A percentile compares a stretch with the other conserved stretches of the same genome.
Conservation (phyloP, 192 early-diverging fungal genomes). For the Spinellus fusiger region DNA sequence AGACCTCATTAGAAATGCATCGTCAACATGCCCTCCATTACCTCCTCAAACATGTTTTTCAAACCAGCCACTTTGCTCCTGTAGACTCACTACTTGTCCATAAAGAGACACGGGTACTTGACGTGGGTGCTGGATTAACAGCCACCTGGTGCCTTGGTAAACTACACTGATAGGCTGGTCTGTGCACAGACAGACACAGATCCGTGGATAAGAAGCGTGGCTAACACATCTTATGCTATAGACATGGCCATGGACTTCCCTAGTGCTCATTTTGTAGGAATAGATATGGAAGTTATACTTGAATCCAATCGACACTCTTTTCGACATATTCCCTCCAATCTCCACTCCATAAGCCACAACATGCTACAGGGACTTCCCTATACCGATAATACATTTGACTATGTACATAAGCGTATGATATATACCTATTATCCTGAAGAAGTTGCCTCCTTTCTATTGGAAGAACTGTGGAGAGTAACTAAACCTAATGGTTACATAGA, state of each 20-base stretch:
- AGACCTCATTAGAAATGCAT: too few relatives aligned
- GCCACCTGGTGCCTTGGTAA: slow-evolving; percentile 19
- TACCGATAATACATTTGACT: slow-evolving; percentile 5
- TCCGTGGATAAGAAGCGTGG: not conserved
- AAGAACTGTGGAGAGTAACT: slow-evolving; percentile 3
- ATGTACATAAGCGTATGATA: slow-evolving; percentile 17
- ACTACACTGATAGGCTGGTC: not conserved
- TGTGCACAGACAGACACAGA: not conserved
- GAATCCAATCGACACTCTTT: not conserved
- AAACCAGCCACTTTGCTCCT: slow-evolving; percentile 13
- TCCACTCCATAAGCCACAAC: not conserved
- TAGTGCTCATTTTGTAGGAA: slow-evolving; percentile 1
- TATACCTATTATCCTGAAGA: not conserved
- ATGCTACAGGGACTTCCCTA: not conserved
- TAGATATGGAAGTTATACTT: slow-evolving; percentile 4
- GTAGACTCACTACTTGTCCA: not conserved
- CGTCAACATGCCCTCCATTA: slow-evolving; percentile 16
- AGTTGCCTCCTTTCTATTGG: not conserved
- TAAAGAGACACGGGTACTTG: not conserved
- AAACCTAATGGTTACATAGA: slow-evolving; percentile 14
- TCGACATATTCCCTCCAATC: not conserved
- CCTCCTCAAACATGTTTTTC: slow-evolving; percentile 21
- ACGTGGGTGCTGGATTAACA: slow-evolving; percentile 11
- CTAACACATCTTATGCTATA: not conserved
- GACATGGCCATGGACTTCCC: slow-evolving; percentile 23